Evolutionary conservation across 2,329 filamentous ascomycete species (phyloP).

Genomic region (Diaporthe velutina): DNA sequence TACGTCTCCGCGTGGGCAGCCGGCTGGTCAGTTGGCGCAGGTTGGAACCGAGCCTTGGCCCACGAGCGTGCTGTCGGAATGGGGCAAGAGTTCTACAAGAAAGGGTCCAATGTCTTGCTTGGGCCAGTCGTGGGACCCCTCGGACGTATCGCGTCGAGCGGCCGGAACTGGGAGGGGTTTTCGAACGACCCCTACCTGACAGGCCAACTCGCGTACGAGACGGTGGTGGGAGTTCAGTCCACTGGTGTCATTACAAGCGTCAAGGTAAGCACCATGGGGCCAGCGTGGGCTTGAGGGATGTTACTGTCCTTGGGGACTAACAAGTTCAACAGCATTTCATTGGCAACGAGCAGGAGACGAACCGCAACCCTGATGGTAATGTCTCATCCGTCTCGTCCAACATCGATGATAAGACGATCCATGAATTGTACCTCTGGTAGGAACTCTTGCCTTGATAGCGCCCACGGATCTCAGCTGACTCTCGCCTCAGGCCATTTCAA

Average conservation of each 20-base stretch:
- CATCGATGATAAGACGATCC: conserved; percentile 59
- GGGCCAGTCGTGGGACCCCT: conserved; percentile 78
- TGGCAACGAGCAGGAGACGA: conserved; percentile 57
- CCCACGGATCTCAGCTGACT: not conserved
- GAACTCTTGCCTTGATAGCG: not conserved
- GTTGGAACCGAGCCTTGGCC: conserved; percentile 80
- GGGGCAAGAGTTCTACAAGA: conserved; percentile 78
- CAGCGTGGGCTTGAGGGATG: not conserved
- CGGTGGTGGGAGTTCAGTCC: conserved; percentile 76
- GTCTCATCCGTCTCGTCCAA: conserved; percentile 58
- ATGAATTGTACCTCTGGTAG: conserved; percentile 63
- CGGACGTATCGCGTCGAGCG: conserved; percentile 69
- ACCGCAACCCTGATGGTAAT: conserved; percentile 72
- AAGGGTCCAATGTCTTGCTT: conserved; percentile 82
- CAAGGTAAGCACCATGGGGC: conserved; percentile 50
- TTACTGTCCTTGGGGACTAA: not conserved
- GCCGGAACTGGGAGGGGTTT: conserved; percentile 67
- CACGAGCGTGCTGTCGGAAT: conserved; percentile 78
- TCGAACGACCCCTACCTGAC: conserved; percentile 69
- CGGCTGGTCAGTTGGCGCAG: conserved; percentile 56
- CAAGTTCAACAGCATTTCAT: conserved; percentile 72
- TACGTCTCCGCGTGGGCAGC: conserved; percentile 57
- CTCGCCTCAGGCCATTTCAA: conserved; percentile 43
- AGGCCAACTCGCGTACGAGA: conserved; percentile 54
- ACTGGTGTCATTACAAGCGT: conserved; percentile 76